Evolutionary conservation across 1,284 basidiomycete genomes (phyloP).

Genomic region (Ganoderma lucidum): DNA sequence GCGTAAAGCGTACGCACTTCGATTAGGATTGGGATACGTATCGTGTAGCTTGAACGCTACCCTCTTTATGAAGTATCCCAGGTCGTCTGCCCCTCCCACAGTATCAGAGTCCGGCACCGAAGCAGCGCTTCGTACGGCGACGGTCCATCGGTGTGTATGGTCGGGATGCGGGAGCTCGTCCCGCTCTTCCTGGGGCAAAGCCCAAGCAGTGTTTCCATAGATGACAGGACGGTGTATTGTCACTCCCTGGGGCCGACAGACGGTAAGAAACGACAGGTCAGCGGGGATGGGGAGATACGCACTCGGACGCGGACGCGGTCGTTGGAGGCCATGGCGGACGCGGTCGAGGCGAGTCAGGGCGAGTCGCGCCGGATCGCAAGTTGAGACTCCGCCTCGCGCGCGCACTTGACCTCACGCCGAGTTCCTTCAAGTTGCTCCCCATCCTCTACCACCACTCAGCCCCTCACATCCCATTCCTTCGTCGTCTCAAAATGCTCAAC

Average conservation of each 20-base stretch:
- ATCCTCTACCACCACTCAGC: slow-evolving; percentile 31
- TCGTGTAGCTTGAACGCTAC: slow-evolving; percentile 99
- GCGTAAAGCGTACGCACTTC: slow-evolving; percentile 67
- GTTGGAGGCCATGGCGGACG: slow-evolving; percentile 49
- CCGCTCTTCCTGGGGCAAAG: slow-evolving; percentile 82
- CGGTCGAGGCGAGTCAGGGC: slow-evolving; percentile 37
- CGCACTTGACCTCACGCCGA: slow-evolving; percentile 25
- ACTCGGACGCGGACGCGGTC: slow-evolving; percentile 81
- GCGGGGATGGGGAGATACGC: slow-evolving; percentile 42
- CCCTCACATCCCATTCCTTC: slow-evolving; percentile 9
- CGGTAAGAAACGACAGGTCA: slow-evolving; percentile 16
- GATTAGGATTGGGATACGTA: slow-evolving; percentile 90
- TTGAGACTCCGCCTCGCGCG: slow-evolving; percentile 40
- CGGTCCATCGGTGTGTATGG: slow-evolving; percentile 98
- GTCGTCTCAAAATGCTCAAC: slow-evolving; percentile 56
- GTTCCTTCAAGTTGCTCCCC: slow-evolving; percentile 10
- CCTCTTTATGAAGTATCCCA: slow-evolving; percentile 90
- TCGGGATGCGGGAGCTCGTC: slow-evolving; percentile 62
- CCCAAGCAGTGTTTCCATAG: slow-evolving; percentile 94
- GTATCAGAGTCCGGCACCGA: slow-evolving; percentile 67
- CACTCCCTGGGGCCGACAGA: slow-evolving; percentile 69
- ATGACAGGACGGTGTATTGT: slow-evolving; percentile 92
- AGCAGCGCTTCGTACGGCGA: slow-evolving; percentile 88
- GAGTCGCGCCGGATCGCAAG: slow-evolving; percentile 38
- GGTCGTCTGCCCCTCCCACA: slow-evolving; percentile 90